Evolutionary conservation across 768 basidiomycete species (phyloP).

Genomic region (Boletus huronensis): DNA sequence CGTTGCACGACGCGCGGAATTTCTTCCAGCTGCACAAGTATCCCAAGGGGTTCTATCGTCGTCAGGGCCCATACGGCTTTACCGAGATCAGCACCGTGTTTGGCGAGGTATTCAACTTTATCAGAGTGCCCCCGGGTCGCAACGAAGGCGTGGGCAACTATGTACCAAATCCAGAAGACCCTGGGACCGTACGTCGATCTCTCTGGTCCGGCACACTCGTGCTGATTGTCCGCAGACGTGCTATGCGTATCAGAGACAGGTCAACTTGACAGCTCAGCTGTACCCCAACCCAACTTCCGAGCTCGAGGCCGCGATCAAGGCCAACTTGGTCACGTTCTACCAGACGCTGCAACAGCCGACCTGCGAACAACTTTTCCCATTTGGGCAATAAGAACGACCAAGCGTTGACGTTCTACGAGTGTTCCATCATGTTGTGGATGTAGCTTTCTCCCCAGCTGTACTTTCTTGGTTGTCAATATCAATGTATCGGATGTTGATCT

Average conservation of each 20-base stretch:
- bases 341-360: slow-evolving; percentile 3
- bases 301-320: slow-evolving; percentile 21
- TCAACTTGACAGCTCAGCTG: slow-evolving; percentile 17
- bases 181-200: slow-evolving; percentile 10
- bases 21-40: slow-evolving; percentile 19
- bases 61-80: slow-evolving; percentile 14
- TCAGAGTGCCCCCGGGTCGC: slow-evolving; percentile 12
- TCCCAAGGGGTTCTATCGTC: slow-evolving; percentile 20
- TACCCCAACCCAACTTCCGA: slow-evolving; percentile 23
- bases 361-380: slow-evolving; percentile 19
- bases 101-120: background rate
- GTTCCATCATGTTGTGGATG: no score
- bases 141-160: slow-evolving; percentile 21
- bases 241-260: slow-evolving; percentile 19
- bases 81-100: background rate
- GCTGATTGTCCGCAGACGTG: slow-evolving; percentile 14
- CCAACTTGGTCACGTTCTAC: slow-evolving; percentile 18
- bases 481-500: background rate
- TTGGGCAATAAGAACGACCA: slow-evolving; percentile 1
- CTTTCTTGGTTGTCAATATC: background rate
- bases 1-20: slow-evolving; percentile 17
- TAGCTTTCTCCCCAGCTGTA: background rate
- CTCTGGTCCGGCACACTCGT: background rate
- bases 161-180: slow-evolving; percentile 10
- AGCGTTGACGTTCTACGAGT: background rate